Evolutionary conservation across 257 asterid species (phyloP).

Genomic region (Solanum neorickii): DNA sequence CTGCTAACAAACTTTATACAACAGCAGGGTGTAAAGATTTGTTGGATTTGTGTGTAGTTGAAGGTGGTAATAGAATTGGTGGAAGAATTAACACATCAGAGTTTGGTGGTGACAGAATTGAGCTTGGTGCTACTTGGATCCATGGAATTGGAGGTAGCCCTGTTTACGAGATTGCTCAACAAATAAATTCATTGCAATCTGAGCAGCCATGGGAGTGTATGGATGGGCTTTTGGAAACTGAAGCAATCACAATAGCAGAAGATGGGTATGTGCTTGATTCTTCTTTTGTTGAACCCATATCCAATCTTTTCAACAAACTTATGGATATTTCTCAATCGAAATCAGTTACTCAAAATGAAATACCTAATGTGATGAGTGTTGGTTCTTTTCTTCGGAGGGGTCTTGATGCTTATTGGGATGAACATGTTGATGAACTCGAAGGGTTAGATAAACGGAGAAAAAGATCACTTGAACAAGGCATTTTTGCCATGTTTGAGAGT

Average conservation of each 20-base stretch:
- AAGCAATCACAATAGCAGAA: constrained; percentile 57
- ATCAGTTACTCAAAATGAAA: constrained; percentile 38
- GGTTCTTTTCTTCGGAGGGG: constrained; percentile 62
- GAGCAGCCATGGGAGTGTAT: constrained; percentile 85
- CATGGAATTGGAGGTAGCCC: constrained; percentile 87
- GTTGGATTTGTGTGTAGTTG: constrained; percentile 55
- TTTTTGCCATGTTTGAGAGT: constrained; percentile 72
- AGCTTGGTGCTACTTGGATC: constrained; percentile 96
- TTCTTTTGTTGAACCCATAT: constrained; percentile 51
- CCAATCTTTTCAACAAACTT: constrained; percentile 40
- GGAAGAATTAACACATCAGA: constrained; percentile 65
- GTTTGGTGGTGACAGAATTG: constrained; percentile 71
- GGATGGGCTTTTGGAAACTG: constrained; percentile 41
- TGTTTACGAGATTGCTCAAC: constrained; percentile 47
- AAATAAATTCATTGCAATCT: constrained; percentile 27
- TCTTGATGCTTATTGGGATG: constrained; percentile 35
- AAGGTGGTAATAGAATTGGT: constrained; percentile 69
- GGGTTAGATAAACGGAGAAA: constrained; percentile 33
- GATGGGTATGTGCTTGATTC: constrained; percentile 44
- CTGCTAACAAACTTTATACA: constrained; percentile 67
- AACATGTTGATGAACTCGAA: no score
- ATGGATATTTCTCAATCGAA: constrained; percentile 68
- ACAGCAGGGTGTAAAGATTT: constrained; percentile 14
- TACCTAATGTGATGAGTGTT: constrained; percentile 19
- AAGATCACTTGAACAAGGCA: constrained; percentile 31